Base-by-base conservation (phyloP, 169 alveolate genomes). In the Prorocentrum cordatum region DNA sequence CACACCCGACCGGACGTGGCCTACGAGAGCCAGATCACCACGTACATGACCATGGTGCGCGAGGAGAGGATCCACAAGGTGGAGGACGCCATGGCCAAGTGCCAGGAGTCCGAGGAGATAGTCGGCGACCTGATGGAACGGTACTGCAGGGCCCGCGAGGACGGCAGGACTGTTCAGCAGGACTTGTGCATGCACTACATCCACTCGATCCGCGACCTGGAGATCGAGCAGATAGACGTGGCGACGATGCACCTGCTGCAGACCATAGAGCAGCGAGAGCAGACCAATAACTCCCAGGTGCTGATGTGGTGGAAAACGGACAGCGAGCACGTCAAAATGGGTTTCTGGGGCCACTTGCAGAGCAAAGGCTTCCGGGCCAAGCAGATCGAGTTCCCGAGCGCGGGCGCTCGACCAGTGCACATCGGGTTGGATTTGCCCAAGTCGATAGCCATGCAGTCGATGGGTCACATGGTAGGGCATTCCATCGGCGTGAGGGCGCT, bases 331-430 rank as follows among this genome's bases (percentile, higher is more conserved):
- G 24, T 2, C 31, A 14, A 80, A 77, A 77, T 80, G 18, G 89
- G 89, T 14, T 80, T 80, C 54, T 80, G 89, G 89, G 89, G 89
- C 79, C 89, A 80, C 42, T 62, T 80, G 79, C 89, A 80, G 45
- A 80, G 89, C 89, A 80, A 80, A 42, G 89, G 89, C 67, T 80
- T 80, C 50, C 75, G 89, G 16, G 89, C 89, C 77, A 80, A 80
- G 72, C 47, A 66, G 64, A 80, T 80, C 50, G 89, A 42, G n/a
- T 12, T 42, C n/a, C 54, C 9, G 54, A 42, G 16, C n/a, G 54
- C 16, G 54, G 54, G n/a, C 16, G 16, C 16, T 42, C n/a, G n/a
- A 42, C n/a, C n/a, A n/a, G n/a, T n/a, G n/a, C n/a, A n/a, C n/a
- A n/a, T n/a, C n/a, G 86, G 86, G 58, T 32, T 75, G 38, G 89